These are phyloP conservation scores for Glycine latifolia DNA, from an alignment of 306 rosid genomes.

Conservation along the genomic window DNA sequence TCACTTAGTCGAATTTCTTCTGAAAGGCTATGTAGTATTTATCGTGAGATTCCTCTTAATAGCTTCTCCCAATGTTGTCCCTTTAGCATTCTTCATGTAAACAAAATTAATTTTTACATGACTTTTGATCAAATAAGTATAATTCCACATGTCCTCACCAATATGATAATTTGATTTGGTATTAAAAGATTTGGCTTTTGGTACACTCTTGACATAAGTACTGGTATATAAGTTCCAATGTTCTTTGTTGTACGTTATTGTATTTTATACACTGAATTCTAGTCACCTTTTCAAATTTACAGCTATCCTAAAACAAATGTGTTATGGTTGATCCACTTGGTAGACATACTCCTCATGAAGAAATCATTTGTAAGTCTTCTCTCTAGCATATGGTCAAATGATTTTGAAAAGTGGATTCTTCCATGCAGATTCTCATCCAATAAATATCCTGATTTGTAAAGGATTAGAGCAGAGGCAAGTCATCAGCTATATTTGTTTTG, in stretches of 20 bases:
- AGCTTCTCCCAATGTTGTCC: neutral
- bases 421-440: too few species aligned
- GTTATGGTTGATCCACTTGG: too few species aligned
- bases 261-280: constrained; percentile 36
- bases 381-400: too few species aligned
- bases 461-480: too few species aligned
- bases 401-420: too few species aligned
- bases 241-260: too few species aligned
- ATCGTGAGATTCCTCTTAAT: neutral
- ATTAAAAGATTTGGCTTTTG: neutral
- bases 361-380: too few species aligned
- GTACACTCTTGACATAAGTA: too few species aligned
- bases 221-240: too few species aligned
- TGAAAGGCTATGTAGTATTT: neutral
- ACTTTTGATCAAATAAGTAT: neutral
- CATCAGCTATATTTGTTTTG: too few species aligned
- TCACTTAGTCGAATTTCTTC: neutral
- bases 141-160: neutral
- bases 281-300: constrained; percentile 53
- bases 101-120: neutral
- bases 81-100: neutral
- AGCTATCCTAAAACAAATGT: constrained; percentile 91
- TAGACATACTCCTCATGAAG: too few species aligned
- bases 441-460: too few species aligned
- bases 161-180: neutral